Evolutionary conservation across 352 stramenopile genomes (phyloP), one percentile per base, ranked within the genome.

Genomic region (Pythium plurisporium): DNA sequence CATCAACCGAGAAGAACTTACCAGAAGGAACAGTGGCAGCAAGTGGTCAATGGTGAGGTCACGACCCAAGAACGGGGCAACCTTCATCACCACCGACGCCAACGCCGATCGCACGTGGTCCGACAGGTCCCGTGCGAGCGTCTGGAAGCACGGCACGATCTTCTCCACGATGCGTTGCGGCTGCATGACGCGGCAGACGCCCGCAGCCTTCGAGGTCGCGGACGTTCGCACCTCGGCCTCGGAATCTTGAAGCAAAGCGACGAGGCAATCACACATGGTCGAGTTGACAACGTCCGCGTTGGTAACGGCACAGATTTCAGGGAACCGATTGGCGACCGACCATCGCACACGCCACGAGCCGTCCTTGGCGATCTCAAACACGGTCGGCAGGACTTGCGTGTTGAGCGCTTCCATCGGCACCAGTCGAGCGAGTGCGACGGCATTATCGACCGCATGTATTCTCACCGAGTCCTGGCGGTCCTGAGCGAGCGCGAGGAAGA

Each of bases 341-440:
- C 96, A 99, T 33, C 97, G 85, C 30, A 99, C 96, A 52, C 97
- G 89, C 97, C 97, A 99, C 26, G 96, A 98, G n/a, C 90, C 92
- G 74, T 99, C 96, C 34, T 89, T 80, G 20, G 96, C 96, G 0
- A 86, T 96, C 29, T 94, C 84, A 25, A 98, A 87, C 38, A 98
- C 86, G 0, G 94, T 81, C 11, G 94, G 89, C 7, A 98, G 63
- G 11, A 99, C 74, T 38, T 94, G 74, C 7, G 86, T 72, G 5
- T 85, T 73, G 33, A 98, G 69, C 10, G 80, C 60, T 23, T 91
- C 76, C 38, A 80, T 55, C 4, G 73, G 60, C 22, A 96, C 77
- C 43, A 99, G 75, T 25, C 74, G 78, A 5, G 96, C 96, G 53
- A 99, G 89, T 1, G 82, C 85, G 15, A 98, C 88, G 60, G 95